Conservation (phyloP, 345 rosid species). For the Carallia pectinifolia region DNA sequence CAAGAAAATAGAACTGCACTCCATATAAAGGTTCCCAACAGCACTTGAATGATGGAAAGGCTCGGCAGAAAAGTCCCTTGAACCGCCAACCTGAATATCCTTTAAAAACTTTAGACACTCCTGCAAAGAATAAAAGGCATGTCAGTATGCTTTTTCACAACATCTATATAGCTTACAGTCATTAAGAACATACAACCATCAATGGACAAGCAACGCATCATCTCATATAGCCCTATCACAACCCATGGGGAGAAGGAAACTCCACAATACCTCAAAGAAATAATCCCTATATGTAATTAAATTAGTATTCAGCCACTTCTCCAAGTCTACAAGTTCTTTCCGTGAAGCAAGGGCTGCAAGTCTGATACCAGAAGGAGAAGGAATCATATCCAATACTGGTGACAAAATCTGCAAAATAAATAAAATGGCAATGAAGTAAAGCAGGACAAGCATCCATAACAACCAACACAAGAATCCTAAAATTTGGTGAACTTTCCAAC, state of each 20-base stretch:
- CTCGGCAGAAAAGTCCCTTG: slow-evolving; percentile 57
- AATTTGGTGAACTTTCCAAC: background rate
- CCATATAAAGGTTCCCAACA: slow-evolving; percentile 54
- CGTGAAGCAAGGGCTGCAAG: slow-evolving; percentile 81
- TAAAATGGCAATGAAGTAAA: slow-evolving; percentile 3
- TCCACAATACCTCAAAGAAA: slow-evolving; percentile 68
- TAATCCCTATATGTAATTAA: slow-evolving; percentile 56
- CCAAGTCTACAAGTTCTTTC: slow-evolving; percentile 74
- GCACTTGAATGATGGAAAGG: slow-evolving; percentile 58
- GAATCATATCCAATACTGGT: slow-evolving; percentile 67
- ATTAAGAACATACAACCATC: background rate
- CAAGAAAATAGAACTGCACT: slow-evolving; percentile 54
- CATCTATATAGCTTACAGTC: slow-evolving; percentile 7
- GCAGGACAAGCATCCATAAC: background rate
- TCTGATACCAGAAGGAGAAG: slow-evolving; percentile 63
- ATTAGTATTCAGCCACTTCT: slow-evolving; percentile 71
- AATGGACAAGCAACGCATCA: background rate
- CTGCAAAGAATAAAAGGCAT: slow-evolving; percentile 41
- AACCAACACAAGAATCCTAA: background rate
- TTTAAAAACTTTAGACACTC: slow-evolving; percentile 82
- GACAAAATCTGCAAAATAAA: slow-evolving; percentile 59
- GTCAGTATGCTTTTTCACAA: slow-evolving; percentile 11
- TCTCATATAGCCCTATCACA: background rate
- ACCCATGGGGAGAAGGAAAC: background rate
- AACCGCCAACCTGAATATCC: slow-evolving; percentile 65